Base-by-base conservation (phyloP, 148 eudicot species). In the Heliamphora exappendiculata region DNA sequence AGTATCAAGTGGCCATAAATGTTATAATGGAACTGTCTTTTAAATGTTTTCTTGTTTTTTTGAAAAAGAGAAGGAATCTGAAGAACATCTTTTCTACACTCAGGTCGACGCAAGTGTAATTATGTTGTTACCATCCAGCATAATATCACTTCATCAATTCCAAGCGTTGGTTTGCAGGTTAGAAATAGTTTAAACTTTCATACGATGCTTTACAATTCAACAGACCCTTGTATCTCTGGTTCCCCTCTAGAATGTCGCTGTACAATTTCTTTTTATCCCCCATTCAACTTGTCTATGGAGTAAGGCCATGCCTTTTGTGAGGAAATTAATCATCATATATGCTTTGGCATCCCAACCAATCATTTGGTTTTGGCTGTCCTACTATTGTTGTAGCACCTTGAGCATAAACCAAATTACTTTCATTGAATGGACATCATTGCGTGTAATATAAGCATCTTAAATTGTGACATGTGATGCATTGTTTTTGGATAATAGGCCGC, bases 91-190 rank as follows among this genome's bases (percentile, higher is more conserved):
- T 70, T 53, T 79, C 51, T 58, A 47, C 78, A 65, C 79, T 82
- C 96, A 92, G 97, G 84, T 57, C 79, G 67, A 22, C 57, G 58
- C 26, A 75, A 74, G 76, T 50, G 78, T 74, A 66, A 51, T 74
- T 87, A 81, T 73, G 86, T 86, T 50, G 59, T 91, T 80, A 84
- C 83, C 59, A 84, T 95, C 87, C 91, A 91, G 85, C 99, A 95
- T 79, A 89, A 85, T 66, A 87, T 92, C 86, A 86, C 87, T 54
- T 92, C 99, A 58, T 84, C 94, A 64, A 91, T 95, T 78, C 94
- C 96, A 60, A 83, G 79, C 60, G 99, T 95, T 84, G 99, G 99
- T 78, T 85, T 91, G 86, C 99, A 95, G 98, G 98, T 95, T 75
- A 73, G 39, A 66, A 54, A 26, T 71, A 14, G 7, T n/a, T n/a